Base-by-base conservation (phyloP, 495 filamentous ascomycete genomes). In the Neurospora sp. region DNA sequence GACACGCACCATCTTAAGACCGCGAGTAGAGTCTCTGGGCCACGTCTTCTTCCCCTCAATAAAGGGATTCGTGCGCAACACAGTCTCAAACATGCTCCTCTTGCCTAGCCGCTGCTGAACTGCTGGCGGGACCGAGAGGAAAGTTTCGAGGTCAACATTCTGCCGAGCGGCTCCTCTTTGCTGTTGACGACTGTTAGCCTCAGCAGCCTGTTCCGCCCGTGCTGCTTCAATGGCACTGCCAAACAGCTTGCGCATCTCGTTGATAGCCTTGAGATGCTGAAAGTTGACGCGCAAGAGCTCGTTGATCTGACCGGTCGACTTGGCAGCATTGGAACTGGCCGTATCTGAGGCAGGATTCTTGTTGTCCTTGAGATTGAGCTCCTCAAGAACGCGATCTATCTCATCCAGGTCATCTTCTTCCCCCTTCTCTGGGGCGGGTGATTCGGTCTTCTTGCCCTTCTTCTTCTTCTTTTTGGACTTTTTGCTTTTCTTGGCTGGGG, bases 231-330 rank as follows among this genome's bases (percentile, higher is more conserved):
- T 83, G 11, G 92, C 92, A 38, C 91, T 90, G 0, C 96, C 96
- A 82, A 99, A 99, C 3, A 99, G 82, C 74, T 89, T 90, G 54
- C 93, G 91, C 94, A 99, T 98, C 82, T 99, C 96, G 76, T 97
- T 96, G 7, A 88, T 86, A 16, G 92, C 92, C 78, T 96, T 97
- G 12, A 99, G 88, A 75, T 92, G 89, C 74, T 91, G 88, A 1
- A 92, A 88, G 66, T 96, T 94, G 72, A 98, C 88, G 12, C 87
- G 84, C 2, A 98, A 83, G 39, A 97, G 83, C n/a, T 88, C 75
- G 76, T 83, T 85, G 42, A 89, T 78, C 79, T 85, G 69, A 42
- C 69, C 39, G 9, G 71, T 54, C 48, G 69, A 38, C 20, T 70
- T 39, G 5, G 70, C 66, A 4, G 74, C 72, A 72, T 74, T 54